Base-by-base conservation (phyloP, 148 eudicot species). In the Drosera capensis region DNA sequence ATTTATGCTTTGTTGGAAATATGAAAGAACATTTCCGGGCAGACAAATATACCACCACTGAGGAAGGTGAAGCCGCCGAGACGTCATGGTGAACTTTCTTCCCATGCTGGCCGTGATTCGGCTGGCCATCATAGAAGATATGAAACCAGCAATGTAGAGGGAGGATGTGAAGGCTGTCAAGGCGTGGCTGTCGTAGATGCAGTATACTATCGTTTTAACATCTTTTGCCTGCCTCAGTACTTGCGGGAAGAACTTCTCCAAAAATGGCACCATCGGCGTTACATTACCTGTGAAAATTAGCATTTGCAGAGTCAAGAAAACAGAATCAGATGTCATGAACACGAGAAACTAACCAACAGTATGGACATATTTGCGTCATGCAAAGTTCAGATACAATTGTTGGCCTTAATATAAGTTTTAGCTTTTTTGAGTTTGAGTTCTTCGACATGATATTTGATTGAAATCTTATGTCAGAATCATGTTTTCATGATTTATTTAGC, bases 91-190 rank as follows among this genome's bases (percentile, higher is more conserved):
- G 14, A 25, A 38, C 15, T 37, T 51, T 6, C 56, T 43, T 2
- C 56, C 63, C 0, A 3, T 7, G 17, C 7, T 25, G 2, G 56
- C 17, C 14, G 24, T 58, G 37, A 50, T 6, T 0, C 17, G 14
- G 36, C 63, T 20, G 23, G 63, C 56, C 0, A 44, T 13, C 8
- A 58, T n/a, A 17, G 63, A 58, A 0, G 63, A 19, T 31, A 34
- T 20, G 17, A 58, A 26, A 17, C 63, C 63, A 6, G 63, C 63
- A 20, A 58, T 24, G 63, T 50, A 58, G 36, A 58, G 40, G n/a
- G 56, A 58, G 0, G 63, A 58, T 8, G 63, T 58, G 15, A 58
- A 58, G 24, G 48, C 23, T 11, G 63, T 51, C 15, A 59, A 23
- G 14, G 44, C 16, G 17, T 59, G 12, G 49, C 50, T 59, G 19